Evolutionary conservation across 2,329 filamentous ascomycete genomes (phyloP).

Genomic region (Fusarium odoratissimum): DNA sequence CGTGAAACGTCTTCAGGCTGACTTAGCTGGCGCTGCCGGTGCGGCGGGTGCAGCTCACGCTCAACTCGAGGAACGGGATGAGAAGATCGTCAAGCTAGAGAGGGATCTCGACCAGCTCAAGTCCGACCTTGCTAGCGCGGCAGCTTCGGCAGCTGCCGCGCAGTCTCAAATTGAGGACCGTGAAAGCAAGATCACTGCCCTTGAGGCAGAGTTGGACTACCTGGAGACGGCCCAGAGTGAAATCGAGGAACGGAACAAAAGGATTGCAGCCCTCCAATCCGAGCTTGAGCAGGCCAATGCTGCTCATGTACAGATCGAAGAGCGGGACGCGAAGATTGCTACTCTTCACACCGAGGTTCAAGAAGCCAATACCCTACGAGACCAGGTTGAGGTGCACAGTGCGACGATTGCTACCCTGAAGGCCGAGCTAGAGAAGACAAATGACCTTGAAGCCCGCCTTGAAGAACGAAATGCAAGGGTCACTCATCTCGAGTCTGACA

Average conservation of each 20-base stretch:
- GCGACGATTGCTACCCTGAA: slow-evolving; percentile 37
- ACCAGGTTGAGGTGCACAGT: slow-evolving; percentile 35
- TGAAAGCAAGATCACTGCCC: slow-evolving; percentile 34
- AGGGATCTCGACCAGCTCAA: slow-evolving; percentile 34
- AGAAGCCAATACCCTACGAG: slow-evolving; percentile 16
- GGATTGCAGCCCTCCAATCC: slow-evolving; percentile 38
- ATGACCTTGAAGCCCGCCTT: slow-evolving; percentile 24
- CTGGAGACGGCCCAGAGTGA: slow-evolving; percentile 32
- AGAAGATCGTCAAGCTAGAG: slow-evolving; percentile 56
- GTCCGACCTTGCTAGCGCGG: slow-evolving; percentile 34
- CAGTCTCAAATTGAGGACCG: slow-evolving; percentile 39
- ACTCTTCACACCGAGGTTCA: slow-evolving; percentile 34
- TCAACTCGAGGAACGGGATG: slow-evolving; percentile 51
- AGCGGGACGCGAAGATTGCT: slow-evolving; percentile 31
- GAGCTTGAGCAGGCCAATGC: slow-evolving; percentile 49
- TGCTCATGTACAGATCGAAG: slow-evolving; percentile 19
- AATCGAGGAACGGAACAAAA: slow-evolving; percentile 34
- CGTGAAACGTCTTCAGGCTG: slow-evolving; percentile 49
- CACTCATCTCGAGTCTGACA: slow-evolving; percentile 47
- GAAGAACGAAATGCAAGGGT: slow-evolving; percentile 38
- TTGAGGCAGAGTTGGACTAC: slow-evolving; percentile 33
- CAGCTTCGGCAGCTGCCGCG: slow-evolving; percentile 13
- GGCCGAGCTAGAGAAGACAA: slow-evolving; percentile 33
- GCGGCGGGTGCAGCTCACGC: slow-evolving; percentile 42
- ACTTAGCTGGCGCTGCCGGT: slow-evolving; percentile 35